Evolutionary conservation across 306 rosid genomes (phyloP), one percentile per base, ranked within the genome.

Genomic region (Acacia melanoxylon): DNA sequence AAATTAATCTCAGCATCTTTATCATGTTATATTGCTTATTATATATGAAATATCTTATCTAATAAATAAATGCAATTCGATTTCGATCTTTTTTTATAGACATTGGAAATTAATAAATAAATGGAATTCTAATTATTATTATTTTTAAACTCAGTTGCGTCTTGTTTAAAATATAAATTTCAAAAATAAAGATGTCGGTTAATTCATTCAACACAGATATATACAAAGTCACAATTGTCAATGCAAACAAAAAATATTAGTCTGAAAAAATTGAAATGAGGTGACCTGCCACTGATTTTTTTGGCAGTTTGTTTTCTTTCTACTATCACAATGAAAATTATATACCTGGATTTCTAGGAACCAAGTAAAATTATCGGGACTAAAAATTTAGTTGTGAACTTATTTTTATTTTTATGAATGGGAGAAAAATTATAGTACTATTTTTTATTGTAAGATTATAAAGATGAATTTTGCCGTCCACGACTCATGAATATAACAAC

Each of bases 291-390:
- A 74, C 63, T 82, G 45, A 17, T 81, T 54, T 40, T 59, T 22
- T 24, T 61, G 67, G 12, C 16, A 10, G 33, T 46, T 37, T 22
- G 66, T 37, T 37, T 72, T 37, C 19, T 13, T 58, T 41, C 16
- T 5, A 8, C 16, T 45, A 68, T 46, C 35, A 59, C 33, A 8
- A 35, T 25, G 49, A 52, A 14, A 13, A 54, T 52, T 10, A 63
- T 78, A 67, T 80, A 80, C 68, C 31, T 86, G 85, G 86, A 88
- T 80, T 87, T 87, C 46, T 84, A 54, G 63, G 88, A 69, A 35
- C 93, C 92, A 87, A 46, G 72, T 52, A 40, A 84, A 85, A 85
- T 56, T 19, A 19, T 46, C 16, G 51, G 51, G 51, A 46, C 11
- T 44, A 9, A 44, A 44, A 44, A 44, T 44, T 44, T 44, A 44